phyloP scores from a whole-genome alignment of 2,329 filamentous ascomycete genomes.

The Cercospora sp. region DNA sequence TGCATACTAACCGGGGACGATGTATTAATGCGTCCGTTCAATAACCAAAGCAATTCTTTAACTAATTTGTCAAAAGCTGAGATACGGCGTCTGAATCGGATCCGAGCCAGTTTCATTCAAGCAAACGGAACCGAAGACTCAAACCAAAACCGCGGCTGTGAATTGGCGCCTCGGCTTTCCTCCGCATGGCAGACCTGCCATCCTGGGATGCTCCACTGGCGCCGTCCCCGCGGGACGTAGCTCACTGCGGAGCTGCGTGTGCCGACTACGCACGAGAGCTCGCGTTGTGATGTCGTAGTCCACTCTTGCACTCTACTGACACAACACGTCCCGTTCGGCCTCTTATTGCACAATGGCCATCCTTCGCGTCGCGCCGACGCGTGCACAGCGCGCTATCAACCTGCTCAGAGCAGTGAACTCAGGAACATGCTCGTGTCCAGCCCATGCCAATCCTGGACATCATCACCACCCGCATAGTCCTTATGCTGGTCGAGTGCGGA shows the following conservation, averaged over 20 bases:
- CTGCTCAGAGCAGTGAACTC: conserved; percentile 85
- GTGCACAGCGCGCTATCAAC: conserved; percentile 63
- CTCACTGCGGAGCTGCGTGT: neutral
- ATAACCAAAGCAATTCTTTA: neutral
- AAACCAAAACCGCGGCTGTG: neutral
- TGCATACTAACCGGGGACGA: neutral
- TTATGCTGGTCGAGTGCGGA: conserved; percentile 54
- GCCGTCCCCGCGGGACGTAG: neutral
- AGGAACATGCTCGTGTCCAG: conserved; percentile 81
- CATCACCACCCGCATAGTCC: conserved; percentile 54
- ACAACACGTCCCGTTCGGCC: neutral
- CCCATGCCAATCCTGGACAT: conserved; percentile 83
- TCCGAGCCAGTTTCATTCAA: neutral
- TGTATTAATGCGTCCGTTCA: neutral
- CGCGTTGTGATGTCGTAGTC: conserved; percentile 5
- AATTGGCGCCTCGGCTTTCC: conserved; percentile 4
- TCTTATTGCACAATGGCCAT: conserved; percentile 35
- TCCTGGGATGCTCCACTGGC: neutral
- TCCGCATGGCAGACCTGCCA: neutral
- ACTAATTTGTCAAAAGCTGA: neutral
- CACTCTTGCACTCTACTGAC: neutral
- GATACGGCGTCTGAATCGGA: neutral
- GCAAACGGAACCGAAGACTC: neutral
- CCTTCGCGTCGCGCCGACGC: conserved; percentile 46
- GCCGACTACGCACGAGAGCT: neutral